Percentiles rank a stretch among this genome's conserved stretches.
Evolutionary conservation across 1,284 basidiomycete genomes (phyloP).

Genomic region (Tremellales sp.): DNA sequence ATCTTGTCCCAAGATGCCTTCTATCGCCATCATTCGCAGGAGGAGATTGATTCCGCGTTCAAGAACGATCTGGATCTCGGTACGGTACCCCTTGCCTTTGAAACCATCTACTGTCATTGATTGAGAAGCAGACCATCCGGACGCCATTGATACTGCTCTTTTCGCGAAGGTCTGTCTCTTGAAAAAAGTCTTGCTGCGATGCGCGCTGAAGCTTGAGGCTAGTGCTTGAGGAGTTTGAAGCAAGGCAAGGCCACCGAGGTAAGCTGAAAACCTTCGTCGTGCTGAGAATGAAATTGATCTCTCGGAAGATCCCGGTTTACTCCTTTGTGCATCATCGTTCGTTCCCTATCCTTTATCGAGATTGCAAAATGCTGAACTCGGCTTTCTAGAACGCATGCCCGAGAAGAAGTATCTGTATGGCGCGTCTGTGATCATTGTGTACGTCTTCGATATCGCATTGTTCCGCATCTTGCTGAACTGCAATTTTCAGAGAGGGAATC

Average conservation of each 20-base stretch:
- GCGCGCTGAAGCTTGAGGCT: not conserved
- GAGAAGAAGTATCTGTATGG: conserved; percentile 93
- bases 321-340: conserved; percentile 80
- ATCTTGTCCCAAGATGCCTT: conserved; percentile 87
- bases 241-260: conserved; percentile 57
- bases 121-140: conserved; percentile 66
- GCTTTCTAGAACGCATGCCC: conserved; percentile 60
- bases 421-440: conserved; percentile 87
- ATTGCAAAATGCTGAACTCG: conserved; percentile 6
- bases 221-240: conserved; percentile 84
- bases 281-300: conserved; percentile 56
- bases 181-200: not conserved
- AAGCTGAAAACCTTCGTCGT: not conserved
- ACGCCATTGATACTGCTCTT: conserved; percentile 84
- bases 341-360: conserved; percentile 3
- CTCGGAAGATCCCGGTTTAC: conserved; percentile 73
- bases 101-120: not conserved
- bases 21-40: conserved; percentile 74
- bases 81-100: conserved; percentile 8
- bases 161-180: conserved; percentile 62
- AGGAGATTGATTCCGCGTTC: conserved; percentile 76
- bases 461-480: conserved; percentile 6
- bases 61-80: conserved; percentile 78
- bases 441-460: conserved; percentile 7
- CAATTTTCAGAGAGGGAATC: conserved; percentile 66